Base-by-base conservation (phyloP, 805 yeast genomes). In the Ogataea trehalophila region DNA sequence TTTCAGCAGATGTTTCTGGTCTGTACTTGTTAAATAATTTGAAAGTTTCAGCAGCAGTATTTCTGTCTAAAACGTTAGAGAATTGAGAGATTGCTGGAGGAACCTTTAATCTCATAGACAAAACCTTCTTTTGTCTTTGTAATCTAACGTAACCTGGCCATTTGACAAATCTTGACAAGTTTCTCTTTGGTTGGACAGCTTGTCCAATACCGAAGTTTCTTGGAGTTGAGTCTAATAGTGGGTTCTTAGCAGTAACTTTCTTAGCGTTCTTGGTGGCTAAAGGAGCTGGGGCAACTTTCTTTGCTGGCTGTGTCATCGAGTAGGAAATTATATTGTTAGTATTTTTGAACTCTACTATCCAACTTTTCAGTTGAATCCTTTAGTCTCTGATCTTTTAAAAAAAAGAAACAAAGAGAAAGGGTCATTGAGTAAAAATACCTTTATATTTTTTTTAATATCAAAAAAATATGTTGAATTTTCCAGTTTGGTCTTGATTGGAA, bases 61-160 rank as follows among this genome's bases (percentile, higher is more conserved):
- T 92, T 87, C 91, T 91, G 87, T 92, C 99, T 74, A 92, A 81
- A 68, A 90, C 85, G 77, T 86, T 78, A 70, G 89, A 90, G 85
- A 92, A 92, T 80, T 92, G 99, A 60, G 98, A 83, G 71, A 92
- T 84, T 60, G 98, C 86, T 70, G 99, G 99, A 63, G 99, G 99
- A 71, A 92, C 99, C 86, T 94, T 92, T 72, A 92, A 83, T 85
- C 99, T 91, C 75, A 91, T 73, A 66, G 84, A 78, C 73, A 92
- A 81, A 73, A 92, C 86, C 84, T 92, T 92, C 86, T 85, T 94
- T 79, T 94, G 98, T 83, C 99, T 91, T 81, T 92, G 99, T 65
- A 94, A 80, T 79, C 96, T 88, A 63, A 92, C 95, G 73, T 92
- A 90, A 77, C 86, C 94, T 71, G 99, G 99, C 99, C 99, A 94